phyloP scores from a whole-genome alignment of 164 flowering plant species.

The Vitis vinifera region DNA sequence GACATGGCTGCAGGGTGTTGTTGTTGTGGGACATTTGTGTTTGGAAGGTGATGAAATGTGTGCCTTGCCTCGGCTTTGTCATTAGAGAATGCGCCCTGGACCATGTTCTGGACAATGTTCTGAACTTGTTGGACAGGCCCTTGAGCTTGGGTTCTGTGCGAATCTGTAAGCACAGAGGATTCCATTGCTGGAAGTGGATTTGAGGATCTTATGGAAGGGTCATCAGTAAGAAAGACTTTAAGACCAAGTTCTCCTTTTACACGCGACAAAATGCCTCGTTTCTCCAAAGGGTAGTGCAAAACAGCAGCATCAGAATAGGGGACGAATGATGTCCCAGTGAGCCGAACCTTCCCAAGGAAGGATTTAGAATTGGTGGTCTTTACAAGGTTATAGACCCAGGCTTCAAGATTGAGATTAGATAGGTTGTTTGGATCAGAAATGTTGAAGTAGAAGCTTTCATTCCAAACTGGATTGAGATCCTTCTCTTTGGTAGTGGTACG shows the following conservation, averaged over 20 bases:
- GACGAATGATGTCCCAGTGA: slow-evolving; percentile 61
- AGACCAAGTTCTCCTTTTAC: slow-evolving; percentile 76
- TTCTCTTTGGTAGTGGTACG: slow-evolving; percentile 65
- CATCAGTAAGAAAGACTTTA: slow-evolving; percentile 56
- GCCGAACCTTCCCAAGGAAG: slow-evolving; percentile 63
- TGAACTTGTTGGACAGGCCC: slow-evolving; percentile 6
- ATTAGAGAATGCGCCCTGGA: slow-evolving; percentile 6
- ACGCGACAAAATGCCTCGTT: slow-evolving; percentile 52
- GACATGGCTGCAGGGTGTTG: slow-evolving; percentile 11
- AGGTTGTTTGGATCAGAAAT: slow-evolving; percentile 53
- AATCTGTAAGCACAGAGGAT: slow-evolving; percentile 8
- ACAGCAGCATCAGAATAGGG: slow-evolving; percentile 63
- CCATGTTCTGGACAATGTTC: neutral
- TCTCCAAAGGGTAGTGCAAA: slow-evolving; percentile 70
- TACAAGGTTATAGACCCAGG: slow-evolving; percentile 47
- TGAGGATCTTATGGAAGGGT: slow-evolving; percentile 40
- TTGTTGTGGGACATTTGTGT: slow-evolving; percentile 18
- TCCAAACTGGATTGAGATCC: slow-evolving; percentile 85
- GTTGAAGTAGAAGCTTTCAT: slow-evolving; percentile 68
- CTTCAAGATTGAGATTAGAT: slow-evolving; percentile 55
- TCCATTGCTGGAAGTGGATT: slow-evolving; percentile 41
- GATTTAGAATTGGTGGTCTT: slow-evolving; percentile 31
- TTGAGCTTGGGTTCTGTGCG: slow-evolving; percentile 4
- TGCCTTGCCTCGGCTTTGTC: slow-evolving; percentile 26
- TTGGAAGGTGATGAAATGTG: slow-evolving; percentile 45